A percentile compares a stretch with the other conserved stretches of the same genome.
Conservation (phyloP, 179 eudicot species). For the Actinidia arguta region DNA sequence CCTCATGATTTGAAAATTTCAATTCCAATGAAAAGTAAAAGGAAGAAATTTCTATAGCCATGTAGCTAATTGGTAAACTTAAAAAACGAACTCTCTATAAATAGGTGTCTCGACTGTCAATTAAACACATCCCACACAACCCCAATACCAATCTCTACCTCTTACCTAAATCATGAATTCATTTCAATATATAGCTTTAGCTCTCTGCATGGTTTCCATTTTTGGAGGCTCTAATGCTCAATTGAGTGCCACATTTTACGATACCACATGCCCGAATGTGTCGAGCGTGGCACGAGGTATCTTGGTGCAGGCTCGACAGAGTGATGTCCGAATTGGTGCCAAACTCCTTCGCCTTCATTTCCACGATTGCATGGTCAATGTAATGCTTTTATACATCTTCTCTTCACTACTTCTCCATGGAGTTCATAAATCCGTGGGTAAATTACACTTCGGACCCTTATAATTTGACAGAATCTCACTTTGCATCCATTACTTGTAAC, state of each 20-base stretch:
- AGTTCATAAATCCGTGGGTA: neutral
- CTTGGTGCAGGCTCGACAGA: neutral
- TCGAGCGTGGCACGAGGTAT: slow-evolving; percentile 5
- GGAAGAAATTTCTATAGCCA: neutral
- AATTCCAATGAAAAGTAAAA: neutral
- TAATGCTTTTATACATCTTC: neutral
- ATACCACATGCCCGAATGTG: slow-evolving; percentile 16
- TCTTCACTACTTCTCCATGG: neutral
- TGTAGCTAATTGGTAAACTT: neutral
- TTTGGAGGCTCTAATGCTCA: slow-evolving; percentile 20
- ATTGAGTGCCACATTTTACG: slow-evolving; percentile 22
- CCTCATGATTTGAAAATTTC: no score
- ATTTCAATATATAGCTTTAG: neutral
- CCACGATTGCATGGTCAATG: slow-evolving; percentile 27
- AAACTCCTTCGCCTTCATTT: slow-evolving; percentile 22
- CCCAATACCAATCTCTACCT: neutral
- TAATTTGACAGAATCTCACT: no score
- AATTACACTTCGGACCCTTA: no score
- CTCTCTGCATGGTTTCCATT: slow-evolving; percentile 8
- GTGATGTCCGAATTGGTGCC: slow-evolving; percentile 17
- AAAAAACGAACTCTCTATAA: neutral
- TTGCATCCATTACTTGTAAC: no score
- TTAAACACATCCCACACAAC: neutral
- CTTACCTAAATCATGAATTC: slow-evolving; percentile 9
- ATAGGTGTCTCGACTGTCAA: neutral